A percentile compares a stretch with the other conserved stretches of the same genome.
These are phyloP conservation scores for Peronospora tabacina DNA, from an alignment of 352 stramenopile species.

Conservation along the genomic window DNA sequence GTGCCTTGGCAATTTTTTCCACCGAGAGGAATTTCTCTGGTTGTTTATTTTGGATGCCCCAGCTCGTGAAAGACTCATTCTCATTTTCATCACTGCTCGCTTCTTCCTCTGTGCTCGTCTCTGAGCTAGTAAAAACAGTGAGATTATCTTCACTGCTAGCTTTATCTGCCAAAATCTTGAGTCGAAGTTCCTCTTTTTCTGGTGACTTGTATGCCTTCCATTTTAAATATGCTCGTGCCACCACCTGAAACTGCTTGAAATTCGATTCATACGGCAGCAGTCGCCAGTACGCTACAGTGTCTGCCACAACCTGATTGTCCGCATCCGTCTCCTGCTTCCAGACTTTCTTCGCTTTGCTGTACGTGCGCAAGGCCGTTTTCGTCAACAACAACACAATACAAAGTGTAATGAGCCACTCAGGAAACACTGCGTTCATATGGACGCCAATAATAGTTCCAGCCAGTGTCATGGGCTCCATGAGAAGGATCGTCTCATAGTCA, in stretches of 20 bases:
- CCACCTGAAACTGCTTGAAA: conserved; percentile 59
- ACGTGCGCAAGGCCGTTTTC: conserved; percentile 58
- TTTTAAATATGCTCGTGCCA: conserved; percentile 62
- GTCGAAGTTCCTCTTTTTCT: conserved; percentile 19
- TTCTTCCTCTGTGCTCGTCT: conserved; percentile 34
- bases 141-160: conserved; percentile 24
- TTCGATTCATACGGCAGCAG: conserved; percentile 57
- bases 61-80: conserved; percentile 47
- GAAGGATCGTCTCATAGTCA: conserved; percentile 77
- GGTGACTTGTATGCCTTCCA: conserved; percentile 60
- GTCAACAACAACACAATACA: conserved; percentile 72
- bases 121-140: conserved; percentile 22
- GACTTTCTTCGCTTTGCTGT: conserved; percentile 57
- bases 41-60: conserved; percentile 33
- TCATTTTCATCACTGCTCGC: conserved; percentile 43
- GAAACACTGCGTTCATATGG: conserved; percentile 78
- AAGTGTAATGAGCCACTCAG: conserved; percentile 76
- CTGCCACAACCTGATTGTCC: conserved; percentile 37
- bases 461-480: conserved; percentile 85
- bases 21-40: conserved; percentile 29
- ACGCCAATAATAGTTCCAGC: conserved; percentile 81
- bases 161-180: conserved; percentile 35
- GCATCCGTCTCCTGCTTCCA: conserved; percentile 52
- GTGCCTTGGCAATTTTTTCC: conserved; percentile 47
- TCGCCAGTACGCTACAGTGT: conserved; percentile 62